Base-by-base conservation (phyloP, 495 filamentous ascomycete species). In the Letharia lupina region DNA sequence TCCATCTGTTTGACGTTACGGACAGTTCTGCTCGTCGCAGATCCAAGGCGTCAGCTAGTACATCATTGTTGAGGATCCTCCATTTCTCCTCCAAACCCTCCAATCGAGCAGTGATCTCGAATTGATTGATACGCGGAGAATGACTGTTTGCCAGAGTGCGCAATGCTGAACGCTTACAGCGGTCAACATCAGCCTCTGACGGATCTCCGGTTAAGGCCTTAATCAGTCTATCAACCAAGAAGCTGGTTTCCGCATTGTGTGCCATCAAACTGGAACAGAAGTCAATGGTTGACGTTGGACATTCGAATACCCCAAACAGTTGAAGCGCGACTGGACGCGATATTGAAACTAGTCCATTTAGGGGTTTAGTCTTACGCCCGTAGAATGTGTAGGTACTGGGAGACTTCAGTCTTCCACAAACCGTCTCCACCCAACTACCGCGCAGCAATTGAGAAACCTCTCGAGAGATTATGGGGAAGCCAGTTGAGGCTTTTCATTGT, bases 11-110 rank as follows among this genome's bases (percentile, higher is more conserved):
- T 13, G 77, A 77, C 37, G 77, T 72, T 31, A 68, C 71, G 18
- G 84, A 73, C 23, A 95, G 74, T 65, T 86, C 83, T 15, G 81
- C 76, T 35, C 93, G 75, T 33, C 91, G 86, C 31, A 74, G 72
- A 31, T 80, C 76, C 16, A 97, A 80, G 11, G 89, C 91, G 68
- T 91, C 86, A n/a, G 90, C 91, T 37, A 96, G 75, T 20, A 86
- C 83, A 73, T 96, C 92, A 65, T 86, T 82, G 74, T 89, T 86
- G 41, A 89, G 79, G 59, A 97, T 80, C 48, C 84, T 83, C 73
- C 96, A 96, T 70, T 93, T 93, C 75, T 98, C 94, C 67, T 91
- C 89, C 23, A 96, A 80, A 4, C 94, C 94, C 33, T 87, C 83
- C 8, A 96, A 81, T 44, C 83, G 86, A 23, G 82, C 81, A 35